A percentile compares a stretch with the other conserved stretches of the same genome.
Evolutionary conservation across 164 flowering plant genomes (phyloP).

Genomic region (Malania oleifera): DNA sequence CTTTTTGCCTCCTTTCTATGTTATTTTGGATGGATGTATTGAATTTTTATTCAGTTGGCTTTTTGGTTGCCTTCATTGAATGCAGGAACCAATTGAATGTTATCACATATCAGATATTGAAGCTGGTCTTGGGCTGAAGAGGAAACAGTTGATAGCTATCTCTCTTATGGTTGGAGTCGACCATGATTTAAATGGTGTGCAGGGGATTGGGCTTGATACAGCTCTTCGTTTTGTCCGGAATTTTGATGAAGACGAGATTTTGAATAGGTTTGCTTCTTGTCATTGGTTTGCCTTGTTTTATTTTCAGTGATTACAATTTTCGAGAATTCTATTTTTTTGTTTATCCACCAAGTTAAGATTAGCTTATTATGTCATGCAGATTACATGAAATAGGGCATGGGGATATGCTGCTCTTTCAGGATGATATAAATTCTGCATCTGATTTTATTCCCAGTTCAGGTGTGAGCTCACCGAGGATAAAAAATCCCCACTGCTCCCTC

Average conservation of each 20-base stretch:
- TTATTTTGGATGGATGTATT: not conserved
- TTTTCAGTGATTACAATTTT: too few species aligned
- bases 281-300: not conserved
- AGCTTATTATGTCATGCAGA: too few species aligned
- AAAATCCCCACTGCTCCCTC: slow-evolving; percentile 67
- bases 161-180: slow-evolving; percentile 91
- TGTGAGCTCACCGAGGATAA: slow-evolving; percentile 30
- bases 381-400: slow-evolving; percentile 56
- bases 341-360: too few species aligned
- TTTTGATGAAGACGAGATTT: slow-evolving; percentile 64
- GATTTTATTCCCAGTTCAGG: slow-evolving; percentile 18
- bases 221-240: slow-evolving; percentile 72
- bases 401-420: slow-evolving; percentile 13
- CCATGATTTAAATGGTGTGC: slow-evolving; percentile 75
- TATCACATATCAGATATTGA: slow-evolving; percentile 80
- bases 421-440: slow-evolving; percentile 11
- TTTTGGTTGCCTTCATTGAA: slow-evolving; percentile 12
- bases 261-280: slow-evolving; percentile 47
- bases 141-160: slow-evolving; percentile 79
- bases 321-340: too few species aligned
- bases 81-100: slow-evolving; percentile 94
- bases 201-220: slow-evolving; percentile 73
- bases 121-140: slow-evolving; percentile 76
- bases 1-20: not conserved
- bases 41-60: slow-evolving; percentile 6